phyloP scores from a whole-genome alignment of 1,139 yeast species.

The Yamadazyma diddensiae region DNA sequence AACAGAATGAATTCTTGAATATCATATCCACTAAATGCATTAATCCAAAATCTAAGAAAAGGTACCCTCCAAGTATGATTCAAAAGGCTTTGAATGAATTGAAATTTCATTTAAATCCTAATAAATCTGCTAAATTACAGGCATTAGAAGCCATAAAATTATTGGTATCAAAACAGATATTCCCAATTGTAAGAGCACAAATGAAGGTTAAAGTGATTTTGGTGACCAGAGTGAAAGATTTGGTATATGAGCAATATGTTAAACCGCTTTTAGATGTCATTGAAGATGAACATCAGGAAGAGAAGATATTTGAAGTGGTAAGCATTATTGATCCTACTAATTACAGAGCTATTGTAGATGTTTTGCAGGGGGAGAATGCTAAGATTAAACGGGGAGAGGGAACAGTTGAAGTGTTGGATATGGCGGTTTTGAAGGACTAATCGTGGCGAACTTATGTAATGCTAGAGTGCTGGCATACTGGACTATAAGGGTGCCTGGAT shows the following conservation, averaged over 20 bases:
- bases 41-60: conserved; percentile 82
- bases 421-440: conserved; percentile 77
- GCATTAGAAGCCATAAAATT: conserved; percentile 89
- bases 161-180: conserved; percentile 71
- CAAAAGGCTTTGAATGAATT: conserved; percentile 81
- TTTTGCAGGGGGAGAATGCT: conserved; percentile 52
- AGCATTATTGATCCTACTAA: conserved; percentile 88
- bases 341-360: conserved; percentile 66
- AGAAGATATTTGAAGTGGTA: conserved; percentile 53
- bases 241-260: conserved; percentile 45
- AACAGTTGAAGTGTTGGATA: conserved; percentile 78
- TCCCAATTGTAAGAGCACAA: conserved; percentile 92
- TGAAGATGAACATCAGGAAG: conserved; percentile 48
- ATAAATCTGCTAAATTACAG: conserved; percentile 79
- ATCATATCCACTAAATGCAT: conserved; percentile 88
- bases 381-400: conserved; percentile 57
- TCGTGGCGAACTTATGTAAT: too few species aligned
- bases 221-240: conserved; percentile 48
- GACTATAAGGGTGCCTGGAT: too few species aligned
- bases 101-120: conserved; percentile 77
- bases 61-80: conserved; percentile 93
- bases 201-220: conserved; percentile 75
- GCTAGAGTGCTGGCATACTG: too few species aligned
- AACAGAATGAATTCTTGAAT: conserved; percentile 79
- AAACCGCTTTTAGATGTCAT: conserved; percentile 50